Evolutionary conservation across 345 rosid genomes (phyloP).

Genomic region (Clarkia xantiana): DNA sequence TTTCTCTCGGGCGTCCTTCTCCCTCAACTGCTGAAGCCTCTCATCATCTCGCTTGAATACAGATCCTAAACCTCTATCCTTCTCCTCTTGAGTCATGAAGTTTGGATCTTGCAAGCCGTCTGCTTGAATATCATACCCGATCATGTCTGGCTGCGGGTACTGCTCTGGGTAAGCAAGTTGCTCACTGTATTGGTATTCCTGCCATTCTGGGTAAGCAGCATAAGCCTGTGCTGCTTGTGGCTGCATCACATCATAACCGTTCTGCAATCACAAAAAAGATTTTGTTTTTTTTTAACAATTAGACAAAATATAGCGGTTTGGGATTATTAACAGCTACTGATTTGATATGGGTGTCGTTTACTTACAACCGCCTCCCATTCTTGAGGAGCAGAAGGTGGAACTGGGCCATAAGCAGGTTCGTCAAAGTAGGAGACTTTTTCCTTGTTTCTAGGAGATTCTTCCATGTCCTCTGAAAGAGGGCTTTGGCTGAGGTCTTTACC

Average conservation of each 20-base stretch:
- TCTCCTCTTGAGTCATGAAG: slow-evolving; percentile 95
- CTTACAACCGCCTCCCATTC: slow-evolving; percentile 79
- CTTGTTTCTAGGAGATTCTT: slow-evolving; percentile 86
- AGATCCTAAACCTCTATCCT: slow-evolving; percentile 94
- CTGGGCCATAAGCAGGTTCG: slow-evolving; percentile 75
- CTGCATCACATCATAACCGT: slow-evolving; percentile 65
- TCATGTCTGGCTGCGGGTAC: slow-evolving; percentile 59
- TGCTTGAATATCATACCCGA: slow-evolving; percentile 45
- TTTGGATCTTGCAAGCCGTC: slow-evolving; percentile 54
- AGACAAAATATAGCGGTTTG: neutral
- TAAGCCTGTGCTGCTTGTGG: slow-evolving; percentile 58
- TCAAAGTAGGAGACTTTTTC: slow-evolving; percentile 56
- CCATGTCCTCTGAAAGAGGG: slow-evolving; percentile 97
- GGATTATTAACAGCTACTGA: neutral
- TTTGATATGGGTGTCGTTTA: neutral
- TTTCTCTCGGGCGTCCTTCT: slow-evolving; percentile 86
- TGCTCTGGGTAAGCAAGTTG: slow-evolving; percentile 76
- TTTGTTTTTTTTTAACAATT: no score
- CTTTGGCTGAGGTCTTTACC: slow-evolving; percentile 69
- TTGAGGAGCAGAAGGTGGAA: slow-evolving; percentile 59
- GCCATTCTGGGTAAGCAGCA: slow-evolving; percentile 78
- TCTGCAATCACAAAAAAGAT: slow-evolving; percentile 33
- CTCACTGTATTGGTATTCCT: slow-evolving; percentile 76
- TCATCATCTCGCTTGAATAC: slow-evolving; percentile 96
- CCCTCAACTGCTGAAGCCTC: slow-evolving; percentile 87